Percentiles rank a stretch among this genome's conserved stretches.
phyloP scores from a whole-genome alignment of 2,329 filamentous ascomycete genomes.

The Aspergillus puulaauensis region DNA sequence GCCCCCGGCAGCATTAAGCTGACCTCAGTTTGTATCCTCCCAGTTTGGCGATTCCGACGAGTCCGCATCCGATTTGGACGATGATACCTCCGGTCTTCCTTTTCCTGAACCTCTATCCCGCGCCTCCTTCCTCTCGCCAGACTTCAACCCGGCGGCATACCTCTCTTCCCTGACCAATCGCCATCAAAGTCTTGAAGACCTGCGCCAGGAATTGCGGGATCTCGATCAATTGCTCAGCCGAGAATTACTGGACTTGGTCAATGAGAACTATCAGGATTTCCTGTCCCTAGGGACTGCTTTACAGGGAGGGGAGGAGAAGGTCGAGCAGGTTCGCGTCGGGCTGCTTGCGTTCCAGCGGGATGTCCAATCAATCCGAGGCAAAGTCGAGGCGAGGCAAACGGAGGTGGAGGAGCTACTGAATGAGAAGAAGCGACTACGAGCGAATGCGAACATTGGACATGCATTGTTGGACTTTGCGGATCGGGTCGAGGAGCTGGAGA shows the following conservation, averaged over 20 bases:
- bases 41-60: conserved; percentile 48
- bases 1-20: conserved; percentile 1
- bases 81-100: conserved; percentile 67
- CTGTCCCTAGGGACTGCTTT: conserved; percentile 78
- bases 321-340: conserved; percentile 86
- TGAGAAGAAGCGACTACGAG: conserved; percentile 66
- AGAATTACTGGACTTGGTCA: conserved; percentile 91
- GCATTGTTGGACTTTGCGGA: conserved; percentile 46
- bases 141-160: conserved; percentile 79
- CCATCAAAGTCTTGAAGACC: conserved; percentile 93
- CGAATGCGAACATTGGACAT: conserved; percentile 63
- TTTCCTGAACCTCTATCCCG: conserved; percentile 85
- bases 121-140: conserved; percentile 71
- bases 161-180: conserved; percentile 80
- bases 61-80: conserved; percentile 54
- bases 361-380: conserved; percentile 69
- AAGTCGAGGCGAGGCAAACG: conserved; percentile 62
- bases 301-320: conserved; percentile 82
- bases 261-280: conserved; percentile 92
- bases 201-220: conserved; percentile 80
- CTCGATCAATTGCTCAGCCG: conserved; percentile 75
- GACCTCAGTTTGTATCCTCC: conserved; percentile 6
- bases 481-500: conserved; percentile 60
- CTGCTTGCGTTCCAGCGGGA: conserved; percentile 82
- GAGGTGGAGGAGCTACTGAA: conserved; percentile 63